Evolutionary conservation across 2,329 filamentous ascomycete genomes (phyloP), one percentile per base, ranked within the genome.

Genomic region (Bipolaris victoriae): DNA sequence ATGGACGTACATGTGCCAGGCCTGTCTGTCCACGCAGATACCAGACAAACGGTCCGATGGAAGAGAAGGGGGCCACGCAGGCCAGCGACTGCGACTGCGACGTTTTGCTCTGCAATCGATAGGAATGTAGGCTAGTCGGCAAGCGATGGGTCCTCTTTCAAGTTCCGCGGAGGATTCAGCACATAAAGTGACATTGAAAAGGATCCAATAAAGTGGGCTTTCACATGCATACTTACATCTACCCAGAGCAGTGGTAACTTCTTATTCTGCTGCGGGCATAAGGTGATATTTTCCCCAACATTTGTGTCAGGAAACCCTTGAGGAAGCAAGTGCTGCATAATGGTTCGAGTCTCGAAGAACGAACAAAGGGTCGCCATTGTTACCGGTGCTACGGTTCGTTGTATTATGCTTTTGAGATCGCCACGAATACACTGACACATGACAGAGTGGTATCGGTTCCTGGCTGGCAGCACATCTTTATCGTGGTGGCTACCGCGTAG

Each of bases 371-470:
- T 80, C 22, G 78, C 76, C 24, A 77, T 80, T 46, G 61, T 80
- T 36, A 78, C 75, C 11, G 78, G 77, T 31, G 77, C 76, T 15
- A 76, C 77, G 53, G 78, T 79, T 58, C 57, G 78, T 75, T 40
- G 36, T 11, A 2, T 7, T 18, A 4, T 35, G 24, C 22, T 7
- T n/a, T 33, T 36, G 16, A 31, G 49, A 35, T 36, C 31, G n/a
- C 11, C 26, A n/a, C 7, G 31, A 16, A 7, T 31, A 20, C 43
- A 18, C 54, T 56, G 39, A 63, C 43, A 31, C 16, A 7, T 41
- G 51, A 20, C 60, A 83, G 80, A 82, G 80, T 7, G 81, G 81
- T 7, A 82, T 83, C 49, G 81, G 81, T 33, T 67, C 73, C 33
- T 79, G 78, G 52, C 65, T 83, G 1, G 72, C 77, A 31, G 71